Evolutionary conservation across 116 monocot species (phyloP), one percentile per base, ranked within the genome.

Genomic region (Posidonia oceanica): DNA sequence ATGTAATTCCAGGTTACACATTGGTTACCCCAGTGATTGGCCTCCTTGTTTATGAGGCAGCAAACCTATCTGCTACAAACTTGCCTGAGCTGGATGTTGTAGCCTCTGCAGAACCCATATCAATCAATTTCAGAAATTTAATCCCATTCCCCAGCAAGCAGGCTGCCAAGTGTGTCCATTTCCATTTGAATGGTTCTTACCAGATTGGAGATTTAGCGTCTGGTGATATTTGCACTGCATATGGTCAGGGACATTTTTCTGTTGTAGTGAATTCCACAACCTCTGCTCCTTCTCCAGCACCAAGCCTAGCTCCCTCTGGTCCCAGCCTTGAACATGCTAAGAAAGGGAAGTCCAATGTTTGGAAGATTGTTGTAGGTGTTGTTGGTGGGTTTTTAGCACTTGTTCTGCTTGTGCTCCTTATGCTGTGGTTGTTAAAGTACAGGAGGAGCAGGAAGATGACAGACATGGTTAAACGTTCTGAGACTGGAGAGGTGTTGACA

Each of bases 1-100:
- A 97, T 63, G 75, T 74, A 3, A 68, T 91, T 17, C 83, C 84
- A 22, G 96, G 96, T 15, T 92, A 75, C 61, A 87, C 85, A 3
- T 85, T 85, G 53, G 72, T 97, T 12, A 58, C 89, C 58, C 96
- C 96, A 16, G 82, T 97, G 16, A 72, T 91, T 36, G 96, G 89
- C 7, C 84, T 97, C 36, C 85, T 97, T 29, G 85, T 82, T 64
- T 97, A 97, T 63, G 77, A 75, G 69, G 96, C 96, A 8, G 62
- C 80, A 7, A 80, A 97, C 75, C 39, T 97, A 18, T 79, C 81
- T 2, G 87, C 78, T 51, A 82, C 72, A 44, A 73, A 82, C 52
- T 74, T 87, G 61, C 41, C 85, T 4, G 85, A 89, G 66, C 76
- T 91, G 38, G 75, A 74, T 71, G 40, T 87, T 14, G 55, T 80